phyloP scores from a whole-genome alignment of 2,329 filamentous ascomycete genomes.

The Penicillium sclerotigenum region DNA sequence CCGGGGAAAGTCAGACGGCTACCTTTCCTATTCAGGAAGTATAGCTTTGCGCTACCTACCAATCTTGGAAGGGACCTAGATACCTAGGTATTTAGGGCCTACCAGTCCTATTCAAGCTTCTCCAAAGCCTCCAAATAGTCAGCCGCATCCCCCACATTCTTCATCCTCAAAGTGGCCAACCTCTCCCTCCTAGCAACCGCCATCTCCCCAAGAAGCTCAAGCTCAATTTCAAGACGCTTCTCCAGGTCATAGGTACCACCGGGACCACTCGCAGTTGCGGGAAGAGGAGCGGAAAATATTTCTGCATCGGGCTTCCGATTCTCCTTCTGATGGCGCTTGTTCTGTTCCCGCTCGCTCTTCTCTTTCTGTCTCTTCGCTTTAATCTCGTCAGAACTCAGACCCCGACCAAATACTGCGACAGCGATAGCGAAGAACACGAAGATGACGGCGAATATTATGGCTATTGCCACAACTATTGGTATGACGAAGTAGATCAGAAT shows the following conservation, averaged over 20 bases:
- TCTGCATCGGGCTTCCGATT: background rate
- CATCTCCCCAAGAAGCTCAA: background rate
- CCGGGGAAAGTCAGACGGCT: background rate
- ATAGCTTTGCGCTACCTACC: background rate
- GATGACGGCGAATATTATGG: background rate
- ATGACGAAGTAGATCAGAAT: background rate
- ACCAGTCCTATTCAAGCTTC: background rate
- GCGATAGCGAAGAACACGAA: background rate
- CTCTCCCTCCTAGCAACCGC: background rate
- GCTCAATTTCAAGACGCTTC: background rate
- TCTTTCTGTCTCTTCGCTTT: background rate
- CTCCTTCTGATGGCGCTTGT: no score
- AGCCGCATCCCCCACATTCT: background rate
- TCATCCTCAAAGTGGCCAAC: background rate
- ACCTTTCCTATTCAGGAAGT: background rate
- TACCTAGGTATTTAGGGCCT: background rate
- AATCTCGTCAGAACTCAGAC: background rate
- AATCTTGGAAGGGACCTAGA: background rate
- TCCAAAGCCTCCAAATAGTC: background rate
- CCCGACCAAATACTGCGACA: background rate
- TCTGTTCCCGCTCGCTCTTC: background rate
- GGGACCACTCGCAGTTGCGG: rapidly evolving
- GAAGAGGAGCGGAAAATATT: background rate
- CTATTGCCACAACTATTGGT: background rate
- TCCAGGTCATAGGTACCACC: background rate